phyloP scores from a whole-genome alignment of 225 moss, liverwort and hornwort species.

The Physcomitrium patens region DNA sequence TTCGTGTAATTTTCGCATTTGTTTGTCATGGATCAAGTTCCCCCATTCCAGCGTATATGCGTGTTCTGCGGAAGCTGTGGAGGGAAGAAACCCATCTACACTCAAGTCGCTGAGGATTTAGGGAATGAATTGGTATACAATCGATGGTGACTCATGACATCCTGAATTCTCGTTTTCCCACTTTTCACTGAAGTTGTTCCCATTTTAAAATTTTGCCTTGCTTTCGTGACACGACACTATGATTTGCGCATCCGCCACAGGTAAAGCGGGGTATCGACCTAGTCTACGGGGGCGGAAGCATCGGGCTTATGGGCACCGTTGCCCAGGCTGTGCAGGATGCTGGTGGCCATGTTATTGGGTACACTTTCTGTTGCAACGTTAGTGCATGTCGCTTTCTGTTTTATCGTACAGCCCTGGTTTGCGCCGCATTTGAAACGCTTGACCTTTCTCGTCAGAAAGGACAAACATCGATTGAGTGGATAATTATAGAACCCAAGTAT shows the following conservation, averaged over 20 bases:
- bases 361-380: neutral
- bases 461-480: too few species aligned
- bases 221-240: neutral
- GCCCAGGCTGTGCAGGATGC: conserved; percentile 41
- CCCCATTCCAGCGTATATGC: conserved; percentile 41
- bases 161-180: neutral
- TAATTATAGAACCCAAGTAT: too few species aligned
- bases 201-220: too few species aligned
- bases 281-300: conserved; percentile 63
- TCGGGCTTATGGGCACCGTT: conserved; percentile 56
- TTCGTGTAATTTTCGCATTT: neutral
- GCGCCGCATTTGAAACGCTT: too few species aligned
- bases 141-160: neutral
- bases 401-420: too few species aligned
- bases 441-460: too few species aligned
- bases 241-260: conserved; percentile 8
- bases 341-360: conserved; percentile 57
- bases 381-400: too few species aligned
- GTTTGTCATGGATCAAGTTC: conserved; percentile 28
- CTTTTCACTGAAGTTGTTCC: neutral
- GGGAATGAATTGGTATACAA: conserved; percentile 42
- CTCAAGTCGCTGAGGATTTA: conserved; percentile 33
- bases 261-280: conserved; percentile 52
- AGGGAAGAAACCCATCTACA: conserved; percentile 47
- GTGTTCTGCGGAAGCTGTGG: conserved; percentile 59